Evolutionary conservation across 495 filamentous ascomycete species (phyloP).

Genomic region (Tuber magnatum): DNA sequence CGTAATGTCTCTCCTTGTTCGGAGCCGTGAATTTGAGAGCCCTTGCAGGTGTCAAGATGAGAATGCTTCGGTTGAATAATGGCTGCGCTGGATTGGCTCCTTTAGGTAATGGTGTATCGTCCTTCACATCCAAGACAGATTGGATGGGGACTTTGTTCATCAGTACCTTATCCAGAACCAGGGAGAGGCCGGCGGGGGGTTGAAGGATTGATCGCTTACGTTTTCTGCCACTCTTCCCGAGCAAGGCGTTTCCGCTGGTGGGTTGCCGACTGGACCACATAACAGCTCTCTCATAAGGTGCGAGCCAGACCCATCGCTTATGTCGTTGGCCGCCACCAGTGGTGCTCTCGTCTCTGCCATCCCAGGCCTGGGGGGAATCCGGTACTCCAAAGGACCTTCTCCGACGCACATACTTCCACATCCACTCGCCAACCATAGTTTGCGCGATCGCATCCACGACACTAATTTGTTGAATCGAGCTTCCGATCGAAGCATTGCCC

Average conservation of each 20-base stretch:
- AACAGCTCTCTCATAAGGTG: slow-evolving; percentile 87
- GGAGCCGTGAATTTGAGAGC: slow-evolving; percentile 92
- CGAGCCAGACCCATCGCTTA: slow-evolving; percentile 97
- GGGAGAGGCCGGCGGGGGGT: slow-evolving; percentile 37
- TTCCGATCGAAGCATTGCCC: slow-evolving; percentile 51
- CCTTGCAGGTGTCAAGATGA: slow-evolving; percentile 86
- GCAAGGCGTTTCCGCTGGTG: slow-evolving; percentile 70
- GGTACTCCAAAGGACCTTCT: slow-evolving; percentile 83
- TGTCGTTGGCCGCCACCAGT: slow-evolving; percentile 58
- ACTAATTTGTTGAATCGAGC: slow-evolving; percentile 60
- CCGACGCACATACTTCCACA: slow-evolving; percentile 95
- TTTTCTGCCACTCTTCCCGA: slow-evolving; percentile 94
- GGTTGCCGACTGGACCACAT: slow-evolving; percentile 99
- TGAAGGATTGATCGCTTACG: slow-evolving; percentile 55
- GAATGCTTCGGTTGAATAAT: slow-evolving; percentile 85
- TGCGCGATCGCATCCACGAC: slow-evolving; percentile 98
- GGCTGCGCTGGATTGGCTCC: slow-evolving; percentile 47
- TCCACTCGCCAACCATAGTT: slow-evolving; percentile 99
- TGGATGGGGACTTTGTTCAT: slow-evolving; percentile 71
- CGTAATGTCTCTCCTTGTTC: slow-evolving; percentile 76
- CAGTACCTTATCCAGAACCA: slow-evolving; percentile 40
- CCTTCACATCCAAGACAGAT: slow-evolving; percentile 92
- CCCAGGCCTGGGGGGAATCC: slow-evolving; percentile 54
- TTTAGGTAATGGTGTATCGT: slow-evolving; percentile 83
- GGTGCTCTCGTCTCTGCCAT: slow-evolving; percentile 54